Base-by-base conservation (phyloP, 164 flowering plant genomes). In the Liriodendron chinense region DNA sequence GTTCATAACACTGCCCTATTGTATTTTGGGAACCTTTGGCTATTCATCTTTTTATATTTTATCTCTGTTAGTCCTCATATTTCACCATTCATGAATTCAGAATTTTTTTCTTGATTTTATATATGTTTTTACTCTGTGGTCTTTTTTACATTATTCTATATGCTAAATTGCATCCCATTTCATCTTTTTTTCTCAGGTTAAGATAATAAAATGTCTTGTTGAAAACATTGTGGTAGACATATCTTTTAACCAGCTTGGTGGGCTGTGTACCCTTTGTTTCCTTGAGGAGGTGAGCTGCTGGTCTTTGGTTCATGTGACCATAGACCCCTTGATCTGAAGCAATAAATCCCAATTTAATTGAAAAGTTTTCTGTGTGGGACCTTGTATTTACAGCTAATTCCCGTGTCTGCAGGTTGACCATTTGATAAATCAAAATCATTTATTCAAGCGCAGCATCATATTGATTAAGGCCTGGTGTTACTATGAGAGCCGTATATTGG, bases 401-500 rank as follows among this genome's bases (percentile, higher is more conserved):
- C 9, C 70, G 28, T 49, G 5, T 68, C 43, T 87, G 81, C 74
- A 96, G 99, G 95, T 96, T 77, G 98, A 94, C 78, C 80, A 86
- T 84, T 83, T 90, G 86, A 92, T 96, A 73, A 87, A 85, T 74
- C 94, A 90, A 62, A 83, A 90, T 64, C 97, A 94, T 83, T 74
- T 96, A 59, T 94, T 96, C 83, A 96, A 96, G 84, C 93, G 98
- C 22, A 96, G 99, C 81, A 88, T 96, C 80, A 96, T 96, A 84
- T 76, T 96, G 84, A 94, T 96, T 69, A 96, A 96, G 81, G 98
- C 99, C 0, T 96, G 99, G 99, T 96, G 99, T 78, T 96, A 96
- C 77, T 96, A 96, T 79, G 99, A 96, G 81, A 96, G 99, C 78
- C 97, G 98, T 22, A 91, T 96, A 80, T 80, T 96, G 85, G 99